These are phyloP conservation scores for Hevea brasiliensis DNA, from an alignment of 345 rosid species.

Conservation along the genomic window DNA sequence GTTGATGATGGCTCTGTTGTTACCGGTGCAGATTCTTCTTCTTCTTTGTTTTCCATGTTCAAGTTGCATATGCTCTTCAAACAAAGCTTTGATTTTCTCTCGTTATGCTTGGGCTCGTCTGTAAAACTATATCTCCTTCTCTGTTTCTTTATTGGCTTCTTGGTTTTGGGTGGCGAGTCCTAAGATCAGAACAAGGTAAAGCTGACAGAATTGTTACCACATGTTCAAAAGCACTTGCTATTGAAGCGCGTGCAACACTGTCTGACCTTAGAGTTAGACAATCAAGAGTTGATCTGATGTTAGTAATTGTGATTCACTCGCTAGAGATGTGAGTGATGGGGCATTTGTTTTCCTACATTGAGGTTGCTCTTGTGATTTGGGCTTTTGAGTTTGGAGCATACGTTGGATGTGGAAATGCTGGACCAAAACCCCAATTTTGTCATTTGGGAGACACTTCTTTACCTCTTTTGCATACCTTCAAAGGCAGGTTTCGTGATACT, in stretches of 20 bases:
- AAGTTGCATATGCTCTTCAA: not conserved
- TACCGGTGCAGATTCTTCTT: constrained; percentile 15
- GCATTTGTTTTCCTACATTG: too few species aligned
- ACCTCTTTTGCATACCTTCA: not conserved
- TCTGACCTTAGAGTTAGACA: not conserved
- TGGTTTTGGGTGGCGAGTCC: constrained; percentile 9
- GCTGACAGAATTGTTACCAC: not conserved
- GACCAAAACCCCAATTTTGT: too few species aligned
- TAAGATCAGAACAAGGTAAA: not conserved
- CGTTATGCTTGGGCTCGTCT: not conserved
- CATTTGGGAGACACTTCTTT: not conserved
- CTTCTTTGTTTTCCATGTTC: constrained; percentile 39
- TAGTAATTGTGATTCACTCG: not conserved
- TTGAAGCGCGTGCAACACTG: not conserved
- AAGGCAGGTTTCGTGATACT: constrained; percentile 18
- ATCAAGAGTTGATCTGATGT: constrained; percentile 26
- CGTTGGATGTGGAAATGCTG: too few species aligned
- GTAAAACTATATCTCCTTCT: too few species aligned
- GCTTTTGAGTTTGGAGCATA: too few species aligned
- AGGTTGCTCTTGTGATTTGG: too few species aligned
- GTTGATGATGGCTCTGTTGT: constrained; percentile 32
- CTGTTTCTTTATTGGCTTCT: not conserved
- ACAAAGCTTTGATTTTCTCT: constrained; percentile 10
- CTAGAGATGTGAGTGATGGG: not conserved
- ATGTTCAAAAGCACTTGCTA: not conserved